Conservation (phyloP, 2,329 filamentous ascomycete genomes). For the Fusarium napiforme region DNA sequence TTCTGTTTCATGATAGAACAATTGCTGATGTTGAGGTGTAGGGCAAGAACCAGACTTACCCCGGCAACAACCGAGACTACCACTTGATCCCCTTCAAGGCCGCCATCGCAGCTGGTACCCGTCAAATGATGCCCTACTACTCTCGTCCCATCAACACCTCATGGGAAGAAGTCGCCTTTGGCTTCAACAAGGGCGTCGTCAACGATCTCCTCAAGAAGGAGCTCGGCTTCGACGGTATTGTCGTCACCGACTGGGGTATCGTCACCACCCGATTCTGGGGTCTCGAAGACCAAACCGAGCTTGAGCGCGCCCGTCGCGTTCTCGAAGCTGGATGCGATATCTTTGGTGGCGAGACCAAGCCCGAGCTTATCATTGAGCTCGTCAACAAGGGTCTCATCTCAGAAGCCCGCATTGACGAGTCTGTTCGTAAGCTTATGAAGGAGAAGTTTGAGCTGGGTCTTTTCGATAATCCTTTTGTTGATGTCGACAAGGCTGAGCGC, state of each 20-base stretch:
- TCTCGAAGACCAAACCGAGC: conserved; percentile 55
- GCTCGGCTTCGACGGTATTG: conserved; percentile 62
- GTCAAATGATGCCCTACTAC: conserved; percentile 65
- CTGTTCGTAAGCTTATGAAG: conserved; percentile 57
- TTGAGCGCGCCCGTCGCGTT: conserved; percentile 50
- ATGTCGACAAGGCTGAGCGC: conserved; percentile 48
- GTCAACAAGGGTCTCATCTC: conserved; percentile 53
- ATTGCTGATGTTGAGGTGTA: conserved; percentile 40
- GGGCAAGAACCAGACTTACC: conserved; percentile 63
- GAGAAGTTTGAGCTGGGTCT: conserved; percentile 64
- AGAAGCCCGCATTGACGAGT: conserved; percentile 58
- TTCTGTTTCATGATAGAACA: no score
- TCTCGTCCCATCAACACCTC: conserved; percentile 59
- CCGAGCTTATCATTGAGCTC: conserved; percentile 61
- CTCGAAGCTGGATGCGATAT: conserved; percentile 64
- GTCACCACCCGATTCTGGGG: conserved; percentile 65
- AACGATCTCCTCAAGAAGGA: conserved; percentile 60
- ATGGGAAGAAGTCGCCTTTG: conserved; percentile 60
- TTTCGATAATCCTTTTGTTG: conserved; percentile 63
- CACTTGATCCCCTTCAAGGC: conserved; percentile 62
- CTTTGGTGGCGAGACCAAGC: conserved; percentile 59
- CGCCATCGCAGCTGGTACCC: conserved; percentile 59
- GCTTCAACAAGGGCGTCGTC: conserved; percentile 63
- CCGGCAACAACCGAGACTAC: conserved; percentile 60
- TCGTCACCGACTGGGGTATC: conserved; percentile 64